Evolutionary conservation across 495 filamentous ascomycete species (phyloP).

Genomic region (Barbatosphaeria neglecta): DNA sequence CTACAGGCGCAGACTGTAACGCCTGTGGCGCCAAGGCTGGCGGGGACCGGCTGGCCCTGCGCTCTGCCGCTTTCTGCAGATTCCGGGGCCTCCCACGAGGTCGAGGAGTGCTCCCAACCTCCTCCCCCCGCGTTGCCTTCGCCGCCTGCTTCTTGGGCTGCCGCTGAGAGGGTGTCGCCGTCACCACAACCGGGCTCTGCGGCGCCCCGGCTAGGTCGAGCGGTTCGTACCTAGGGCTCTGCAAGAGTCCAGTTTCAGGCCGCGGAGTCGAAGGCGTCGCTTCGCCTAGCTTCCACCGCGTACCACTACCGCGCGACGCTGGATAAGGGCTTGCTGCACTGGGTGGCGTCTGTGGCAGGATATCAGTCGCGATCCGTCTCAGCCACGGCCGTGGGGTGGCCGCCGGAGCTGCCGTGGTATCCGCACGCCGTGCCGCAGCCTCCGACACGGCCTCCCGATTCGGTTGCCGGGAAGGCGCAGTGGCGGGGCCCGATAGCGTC

Average conservation of each 20-base stretch:
- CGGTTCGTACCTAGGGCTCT: constrained; percentile 32
- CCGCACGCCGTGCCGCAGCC: background rate
- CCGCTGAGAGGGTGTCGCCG: background rate
- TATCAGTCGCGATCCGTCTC: background rate
- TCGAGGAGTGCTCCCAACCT: constrained; percentile 12
- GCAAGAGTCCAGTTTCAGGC: constrained; percentile 14
- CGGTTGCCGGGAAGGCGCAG: too few relatives aligned
- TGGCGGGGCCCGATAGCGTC: too few relatives aligned
- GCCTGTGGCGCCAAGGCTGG: background rate
- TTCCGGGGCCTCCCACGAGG: constrained; percentile 19
- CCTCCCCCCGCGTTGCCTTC: constrained; percentile 12
- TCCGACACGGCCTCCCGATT: background rate
- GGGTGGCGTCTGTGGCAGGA: background rate
- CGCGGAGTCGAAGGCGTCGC: constrained; percentile 37
- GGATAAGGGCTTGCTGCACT: background rate
- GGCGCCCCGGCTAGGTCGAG: constrained; percentile 22
- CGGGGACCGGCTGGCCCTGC: background rate
- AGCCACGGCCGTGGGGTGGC: background rate
- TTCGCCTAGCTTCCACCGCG: constrained; percentile 31
- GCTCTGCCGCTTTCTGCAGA: constrained; percentile 16
- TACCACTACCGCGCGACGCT: constrained; percentile 22
- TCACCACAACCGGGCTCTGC: background rate
- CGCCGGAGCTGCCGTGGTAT: background rate
- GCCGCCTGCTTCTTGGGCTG: constrained; percentile 11
- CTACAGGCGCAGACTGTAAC: background rate